A percentile compares a stretch with the other conserved stretches of the same genome.
Evolutionary conservation across 352 stramenopile species (phyloP).

Genomic region (Phytophthora fragariaefolia): DNA sequence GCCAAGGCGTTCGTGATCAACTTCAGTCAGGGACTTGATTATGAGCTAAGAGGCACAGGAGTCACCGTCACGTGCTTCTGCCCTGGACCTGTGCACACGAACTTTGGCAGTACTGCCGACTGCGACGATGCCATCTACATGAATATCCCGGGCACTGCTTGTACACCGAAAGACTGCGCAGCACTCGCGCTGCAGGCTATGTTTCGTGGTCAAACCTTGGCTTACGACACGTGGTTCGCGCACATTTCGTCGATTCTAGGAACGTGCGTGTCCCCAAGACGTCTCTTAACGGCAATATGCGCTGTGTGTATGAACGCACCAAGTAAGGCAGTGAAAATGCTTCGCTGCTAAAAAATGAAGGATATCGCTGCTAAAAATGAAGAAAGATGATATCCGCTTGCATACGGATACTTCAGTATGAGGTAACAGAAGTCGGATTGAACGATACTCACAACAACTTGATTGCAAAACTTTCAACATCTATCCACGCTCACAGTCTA

Average conservation of each 20-base stretch:
- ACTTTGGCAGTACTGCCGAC: conserved; percentile 55
- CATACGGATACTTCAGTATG: no score
- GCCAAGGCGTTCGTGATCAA: conserved; percentile 73
- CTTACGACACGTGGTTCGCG: conserved; percentile 59
- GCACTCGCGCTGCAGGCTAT: conserved; percentile 59
- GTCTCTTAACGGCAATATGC: conserved; percentile 44
- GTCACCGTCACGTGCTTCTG: conserved; percentile 76
- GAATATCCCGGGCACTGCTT: conserved; percentile 41
- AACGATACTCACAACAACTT: background rate
- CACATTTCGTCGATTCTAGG: conserved; percentile 41
- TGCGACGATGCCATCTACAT: conserved; percentile 56
- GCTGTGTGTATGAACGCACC: conserved; percentile 45
- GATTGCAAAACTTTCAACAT: background rate
- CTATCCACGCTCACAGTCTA: background rate
- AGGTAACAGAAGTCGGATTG: background rate
- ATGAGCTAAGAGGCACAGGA: conserved; percentile 66
- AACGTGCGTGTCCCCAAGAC: conserved; percentile 42
- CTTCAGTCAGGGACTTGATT: conserved; percentile 75
- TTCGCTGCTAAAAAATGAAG: conserved; percentile 23
- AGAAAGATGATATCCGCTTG: no score
- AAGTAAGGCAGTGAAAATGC: conserved; percentile 35
- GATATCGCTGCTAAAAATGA: no score
- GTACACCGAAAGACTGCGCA: conserved; percentile 51
- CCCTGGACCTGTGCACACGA: conserved; percentile 67
- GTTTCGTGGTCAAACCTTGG: conserved; percentile 53